Conservation (phyloP, 805 yeast species). For the Candida glaebosa region DNA sequence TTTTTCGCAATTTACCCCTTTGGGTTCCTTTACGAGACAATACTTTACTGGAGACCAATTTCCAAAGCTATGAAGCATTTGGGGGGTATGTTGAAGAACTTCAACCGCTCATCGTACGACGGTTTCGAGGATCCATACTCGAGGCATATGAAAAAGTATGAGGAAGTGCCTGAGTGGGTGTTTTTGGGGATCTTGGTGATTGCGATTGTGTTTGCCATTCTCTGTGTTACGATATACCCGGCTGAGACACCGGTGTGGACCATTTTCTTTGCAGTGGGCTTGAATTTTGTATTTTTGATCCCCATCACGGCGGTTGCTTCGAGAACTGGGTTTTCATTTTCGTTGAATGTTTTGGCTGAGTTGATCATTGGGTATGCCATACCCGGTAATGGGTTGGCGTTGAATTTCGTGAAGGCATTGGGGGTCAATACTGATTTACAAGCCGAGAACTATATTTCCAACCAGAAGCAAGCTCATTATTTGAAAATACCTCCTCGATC, state of each 20-base stretch:
- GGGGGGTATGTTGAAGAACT: slow-evolving; percentile 9
- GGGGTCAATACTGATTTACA: slow-evolving; percentile 29
- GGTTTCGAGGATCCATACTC: slow-evolving; percentile 24
- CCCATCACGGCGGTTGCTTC: slow-evolving; percentile 50
- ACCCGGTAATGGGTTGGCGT: slow-evolving; percentile 23
- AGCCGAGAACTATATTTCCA: slow-evolving; percentile 27
- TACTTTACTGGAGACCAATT: slow-evolving; percentile 11
- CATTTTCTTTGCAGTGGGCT: slow-evolving; percentile 48
- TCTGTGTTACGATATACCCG: slow-evolving; percentile 29
- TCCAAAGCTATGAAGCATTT: slow-evolving; percentile 12
- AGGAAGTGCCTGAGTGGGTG: slow-evolving; percentile 37
- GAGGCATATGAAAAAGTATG: slow-evolving; percentile 28
- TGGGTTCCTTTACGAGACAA: slow-evolving; percentile 12
- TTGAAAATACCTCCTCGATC: slow-evolving; percentile 40
- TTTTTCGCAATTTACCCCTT: slow-evolving; percentile 27
- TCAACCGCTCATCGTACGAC: slow-evolving; percentile 10
- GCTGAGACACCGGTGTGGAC: slow-evolving; percentile 60
- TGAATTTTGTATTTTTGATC: slow-evolving; percentile 48
- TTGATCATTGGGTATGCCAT: slow-evolving; percentile 38
- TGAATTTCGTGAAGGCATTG: slow-evolving; percentile 19
- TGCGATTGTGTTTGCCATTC: slow-evolving; percentile 28
- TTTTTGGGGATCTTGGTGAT: slow-evolving; percentile 21
- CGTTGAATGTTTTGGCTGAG: slow-evolving; percentile 52
- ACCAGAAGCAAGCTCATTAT: slow-evolving; percentile 34
- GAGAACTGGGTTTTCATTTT: slow-evolving; percentile 46